Base-by-base conservation (phyloP, 169 alveolate species). In the Plasmodium yoelii region DNA sequence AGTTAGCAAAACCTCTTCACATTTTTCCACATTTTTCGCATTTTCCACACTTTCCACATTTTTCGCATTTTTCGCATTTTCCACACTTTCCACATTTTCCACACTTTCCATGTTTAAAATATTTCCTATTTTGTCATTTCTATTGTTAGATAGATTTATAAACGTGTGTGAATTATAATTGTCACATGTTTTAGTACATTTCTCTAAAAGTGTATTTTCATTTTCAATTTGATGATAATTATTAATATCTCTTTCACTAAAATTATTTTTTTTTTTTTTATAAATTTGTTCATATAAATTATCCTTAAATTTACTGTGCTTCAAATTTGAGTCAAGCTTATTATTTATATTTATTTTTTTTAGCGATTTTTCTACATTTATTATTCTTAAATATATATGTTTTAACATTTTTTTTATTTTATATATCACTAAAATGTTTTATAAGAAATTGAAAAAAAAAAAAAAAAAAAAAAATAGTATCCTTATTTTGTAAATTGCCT, bases 331-430 rank as follows among this genome's bases (percentile, higher is more conserved):
- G 22, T 57, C 19, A 18, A 18, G 28, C 19, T 67, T 13, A 12
- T 46, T 42, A 44, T 7, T 67, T 67, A 67, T 64, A 8, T 34
- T 34, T 51, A 60, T 74, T 13, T 53, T 53, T 57, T 46, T 61
- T 53, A 74, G 22, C n/a, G 63, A n/a, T 74, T 74, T 74, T 56
- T 74, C 57, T 28, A 19, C 71, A 13, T 28, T 74, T 34, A 74
- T 49, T 28, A 74, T 44, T 74, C 88, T 64, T 22, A 74, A 49
- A 49, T 74, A 74, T 42, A 74, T 74, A 61, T 74, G 88, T 34
- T 74, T 74, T 51, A 74, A 42, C 88, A 74, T 74, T 42, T 19
- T 74, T 24, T 42, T 10, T 18, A 34, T 34, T 34, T 34, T 34
- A 34, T 34, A 34, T 34, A 34, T 34, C 42, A 34, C 6, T 34